These are phyloP conservation scores for Rhizoclosmatium sp. DNA, from an alignment of 192 early-diverging fungal species.

Conservation along the genomic window DNA sequence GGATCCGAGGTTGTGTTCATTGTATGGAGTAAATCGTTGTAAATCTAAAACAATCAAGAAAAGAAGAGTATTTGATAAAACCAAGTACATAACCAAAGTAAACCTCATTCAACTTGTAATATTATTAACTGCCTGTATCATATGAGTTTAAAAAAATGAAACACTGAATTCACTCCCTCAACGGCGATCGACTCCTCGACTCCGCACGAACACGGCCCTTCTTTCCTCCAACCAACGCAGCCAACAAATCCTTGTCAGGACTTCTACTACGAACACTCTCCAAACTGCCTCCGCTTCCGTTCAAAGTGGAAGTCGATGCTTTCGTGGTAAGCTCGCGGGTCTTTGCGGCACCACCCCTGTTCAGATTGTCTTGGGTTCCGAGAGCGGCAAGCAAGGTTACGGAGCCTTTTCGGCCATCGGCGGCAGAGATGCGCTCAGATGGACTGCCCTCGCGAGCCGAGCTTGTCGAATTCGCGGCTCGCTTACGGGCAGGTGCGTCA, in stretches of 20 bases:
- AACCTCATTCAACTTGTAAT: no score
- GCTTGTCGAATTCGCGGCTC: background rate
- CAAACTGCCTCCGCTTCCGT: conserved; percentile 5
- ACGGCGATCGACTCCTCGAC: conserved; percentile 26
- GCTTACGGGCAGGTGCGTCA: background rate
- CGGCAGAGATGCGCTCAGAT: background rate
- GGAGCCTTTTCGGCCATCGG: background rate
- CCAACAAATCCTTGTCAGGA: conserved; percentile 17
- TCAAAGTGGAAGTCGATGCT: conserved; percentile 10
- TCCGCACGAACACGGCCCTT: background rate
- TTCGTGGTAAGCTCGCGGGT: background rate
- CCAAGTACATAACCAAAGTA: no score
- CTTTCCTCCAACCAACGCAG: conserved; percentile 2
- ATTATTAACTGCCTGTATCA: no score
- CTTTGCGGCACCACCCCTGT: background rate
- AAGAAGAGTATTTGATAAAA: no score
- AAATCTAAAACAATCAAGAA: no score
- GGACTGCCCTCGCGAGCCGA: background rate
- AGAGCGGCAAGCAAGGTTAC: background rate
- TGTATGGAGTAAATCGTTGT: no score
- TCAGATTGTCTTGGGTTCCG: background rate
- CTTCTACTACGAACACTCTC: conserved; percentile 4
- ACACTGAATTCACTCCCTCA: background rate
- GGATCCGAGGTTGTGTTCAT: no score
- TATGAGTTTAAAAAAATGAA: no score